Percentiles rank a stretch among this genome's conserved stretches.
These are phyloP conservation scores for Saccharomyces paradoxus DNA, from an alignment of 805 yeast genomes.

Conservation along the genomic window DNA sequence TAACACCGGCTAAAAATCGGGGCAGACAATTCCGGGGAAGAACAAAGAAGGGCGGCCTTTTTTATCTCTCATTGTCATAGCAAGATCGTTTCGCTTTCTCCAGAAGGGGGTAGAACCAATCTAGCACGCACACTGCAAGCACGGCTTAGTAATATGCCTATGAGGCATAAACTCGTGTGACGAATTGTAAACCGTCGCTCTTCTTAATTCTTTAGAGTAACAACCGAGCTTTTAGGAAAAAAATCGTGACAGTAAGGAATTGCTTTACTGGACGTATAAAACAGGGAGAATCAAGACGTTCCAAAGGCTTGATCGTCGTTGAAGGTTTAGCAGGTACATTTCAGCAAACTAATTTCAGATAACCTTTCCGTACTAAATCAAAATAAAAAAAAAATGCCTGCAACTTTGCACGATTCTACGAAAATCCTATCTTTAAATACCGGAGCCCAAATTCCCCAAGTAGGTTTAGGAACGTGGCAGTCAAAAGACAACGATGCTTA, in stretches of 20 bases:
- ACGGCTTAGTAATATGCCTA: not conserved
- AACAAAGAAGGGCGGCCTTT: not conserved
- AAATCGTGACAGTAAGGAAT: not conserved
- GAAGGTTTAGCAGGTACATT: not conserved
- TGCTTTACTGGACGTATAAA: not conserved
- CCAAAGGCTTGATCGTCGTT: not conserved
- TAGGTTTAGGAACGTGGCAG: slow-evolving; percentile 68
- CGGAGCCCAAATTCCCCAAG: slow-evolving; percentile 52
- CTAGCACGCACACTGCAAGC: not conserved
- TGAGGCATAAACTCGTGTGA: not conserved
- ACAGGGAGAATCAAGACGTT: not conserved
- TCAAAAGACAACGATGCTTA: slow-evolving; percentile 45
- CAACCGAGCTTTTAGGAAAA: not conserved
- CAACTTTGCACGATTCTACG: slow-evolving; percentile 10
- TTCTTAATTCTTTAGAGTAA: not conserved
- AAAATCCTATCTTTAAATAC: slow-evolving; percentile 40
- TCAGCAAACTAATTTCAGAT: not conserved
- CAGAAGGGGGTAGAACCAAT: not conserved
- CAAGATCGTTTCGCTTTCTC: not conserved
- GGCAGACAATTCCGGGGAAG: not conserved
- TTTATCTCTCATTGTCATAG: not conserved
- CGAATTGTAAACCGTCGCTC: not conserved
- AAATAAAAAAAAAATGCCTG: not conserved
- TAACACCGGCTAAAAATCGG: not conserved
- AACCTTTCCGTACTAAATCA: not conserved